Conservation (phyloP, 129 eudicot species). For the Logfia minima region DNA sequence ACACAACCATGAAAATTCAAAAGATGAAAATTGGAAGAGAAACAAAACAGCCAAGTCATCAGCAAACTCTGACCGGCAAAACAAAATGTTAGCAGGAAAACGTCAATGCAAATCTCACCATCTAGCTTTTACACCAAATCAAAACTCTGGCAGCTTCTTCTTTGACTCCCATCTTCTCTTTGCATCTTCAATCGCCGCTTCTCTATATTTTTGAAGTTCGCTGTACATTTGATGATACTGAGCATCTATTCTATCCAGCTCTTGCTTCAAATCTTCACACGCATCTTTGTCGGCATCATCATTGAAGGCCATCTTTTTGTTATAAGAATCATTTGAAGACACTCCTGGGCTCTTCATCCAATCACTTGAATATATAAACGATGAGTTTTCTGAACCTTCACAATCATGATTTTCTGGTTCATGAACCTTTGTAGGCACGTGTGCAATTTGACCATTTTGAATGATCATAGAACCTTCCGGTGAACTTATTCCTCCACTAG, state of each 20-base stretch:
- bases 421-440: constrained; percentile 16
- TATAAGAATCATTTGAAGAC: constrained; percentile 19
- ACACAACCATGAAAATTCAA: constrained; percentile 5
- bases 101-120: constrained; percentile 1
- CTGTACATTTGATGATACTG: constrained; percentile 42
- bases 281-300: constrained; percentile 27
- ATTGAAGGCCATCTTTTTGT: constrained; percentile 13
- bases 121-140: constrained; percentile 15
- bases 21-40: neutral
- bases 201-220: constrained; percentile 53
- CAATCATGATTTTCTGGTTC: neutral
- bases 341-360: constrained; percentile 31
- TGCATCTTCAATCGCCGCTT: constrained; percentile 61
- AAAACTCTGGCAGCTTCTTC: constrained; percentile 29
- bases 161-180: constrained; percentile 53
- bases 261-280: constrained; percentile 54
- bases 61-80: neutral
- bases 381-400: constrained; percentile 27
- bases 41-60: constrained; percentile 7
- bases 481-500: constrained; percentile 20
- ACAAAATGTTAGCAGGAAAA: constrained; percentile 3
- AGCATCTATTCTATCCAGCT: constrained; percentile 58
- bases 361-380: constrained; percentile 24
- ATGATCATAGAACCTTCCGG: constrained; percentile 25
- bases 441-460: constrained; percentile 24